Evolutionary conservation across 2,329 filamentous ascomycete species (phyloP), one percentile per base, ranked within the genome.

Genomic region (Byssoonygena ceratinophila): DNA sequence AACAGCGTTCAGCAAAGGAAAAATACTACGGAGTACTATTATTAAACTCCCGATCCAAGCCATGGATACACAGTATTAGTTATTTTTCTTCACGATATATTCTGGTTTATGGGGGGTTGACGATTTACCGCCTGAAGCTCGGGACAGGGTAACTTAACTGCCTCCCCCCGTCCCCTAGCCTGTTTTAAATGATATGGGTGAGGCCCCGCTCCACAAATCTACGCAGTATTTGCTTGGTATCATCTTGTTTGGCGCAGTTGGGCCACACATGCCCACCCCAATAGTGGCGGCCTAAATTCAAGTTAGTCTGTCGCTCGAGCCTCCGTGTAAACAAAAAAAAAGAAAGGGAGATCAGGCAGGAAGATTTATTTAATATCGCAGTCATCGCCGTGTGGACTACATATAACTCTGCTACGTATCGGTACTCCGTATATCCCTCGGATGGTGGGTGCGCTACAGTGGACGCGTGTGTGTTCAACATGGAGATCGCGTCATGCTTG

Each of bases 171-270:
- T 12, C 44, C 44, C 44, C 18, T 23, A 31, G 9, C 23, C 31
- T n/a, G n/a, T 32, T 18, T 46, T 46, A 47, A 47, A 47, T 47
- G 32, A 47, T 47, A 20, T 27, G 18, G n/a, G 9, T 23, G 44
- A 25, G 31, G 12, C 14, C 22, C 16, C 14, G 31, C 31, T 37
- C 32, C 45, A 47, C 45, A 34, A 14, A 16, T 4, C n/a, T n/a
- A n/a, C n/a, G n/a, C n/a, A n/a, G 9, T 34, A 46, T 47, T 47
- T 27, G 44, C 44, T 46, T 22, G 43, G 27, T 32, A 32, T 32
- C 43, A 46, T 22, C 16, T 12, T 37, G 12, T 47, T 47, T 47
- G 45, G 22, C 22, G 31, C 16, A 37, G 18, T 25, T 37, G 31
- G 45, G 45, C 31, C 45, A 47, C 45, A 47, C 45, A 37, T 37